These are phyloP conservation scores for Pythium brassicae DNA, from an alignment of 352 stramenopile genomes.

Conservation along the genomic window DNA sequence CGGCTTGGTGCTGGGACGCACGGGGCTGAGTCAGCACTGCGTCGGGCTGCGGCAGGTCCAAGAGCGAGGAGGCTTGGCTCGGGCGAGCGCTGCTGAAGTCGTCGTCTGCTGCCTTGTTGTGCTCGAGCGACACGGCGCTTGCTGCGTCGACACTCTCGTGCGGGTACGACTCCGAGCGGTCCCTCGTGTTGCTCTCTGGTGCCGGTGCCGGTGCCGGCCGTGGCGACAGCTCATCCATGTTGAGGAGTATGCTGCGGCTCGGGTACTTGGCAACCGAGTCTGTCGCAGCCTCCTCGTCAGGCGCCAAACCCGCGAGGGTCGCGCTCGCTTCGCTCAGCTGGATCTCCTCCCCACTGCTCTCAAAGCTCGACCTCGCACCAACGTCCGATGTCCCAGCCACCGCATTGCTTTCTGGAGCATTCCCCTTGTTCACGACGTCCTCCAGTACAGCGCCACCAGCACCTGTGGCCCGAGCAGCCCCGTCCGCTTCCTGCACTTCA, in stretches of 20 bases:
- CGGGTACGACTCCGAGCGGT: background rate
- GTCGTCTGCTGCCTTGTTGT: too few species aligned
- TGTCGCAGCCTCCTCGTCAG: slow-evolving; percentile 5
- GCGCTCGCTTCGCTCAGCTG: slow-evolving; percentile 13
- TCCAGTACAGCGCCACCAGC: background rate
- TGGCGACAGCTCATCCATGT: slow-evolving; percentile 2
- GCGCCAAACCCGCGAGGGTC: slow-evolving; percentile 11
- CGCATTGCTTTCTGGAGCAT: too few species aligned
- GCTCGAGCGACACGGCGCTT: background rate
- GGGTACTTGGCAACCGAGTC: slow-evolving; percentile 4
- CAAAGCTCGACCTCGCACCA: too few species aligned
- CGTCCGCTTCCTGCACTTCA: slow-evolving; percentile 1
- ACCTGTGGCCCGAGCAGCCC: too few species aligned
- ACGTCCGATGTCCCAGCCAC: too few species aligned
- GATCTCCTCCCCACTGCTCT: slow-evolving; percentile 8
- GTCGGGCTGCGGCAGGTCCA: background rate
- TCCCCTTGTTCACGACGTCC: too few species aligned
- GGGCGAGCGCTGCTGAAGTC: slow-evolving; percentile 3
- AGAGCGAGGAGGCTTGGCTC: background rate
- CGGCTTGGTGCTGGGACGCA: background rate
- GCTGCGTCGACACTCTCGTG: too few species aligned
- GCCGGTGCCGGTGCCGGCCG: too few species aligned
- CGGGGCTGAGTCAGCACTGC: background rate
- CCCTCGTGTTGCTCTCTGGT: background rate
- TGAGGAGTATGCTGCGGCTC: slow-evolving; percentile 6